Evolutionary conservation across 1,139 yeast species (phyloP), one percentile per base, ranked within the genome.

Genomic region (Torulaspora pretoriensis): DNA sequence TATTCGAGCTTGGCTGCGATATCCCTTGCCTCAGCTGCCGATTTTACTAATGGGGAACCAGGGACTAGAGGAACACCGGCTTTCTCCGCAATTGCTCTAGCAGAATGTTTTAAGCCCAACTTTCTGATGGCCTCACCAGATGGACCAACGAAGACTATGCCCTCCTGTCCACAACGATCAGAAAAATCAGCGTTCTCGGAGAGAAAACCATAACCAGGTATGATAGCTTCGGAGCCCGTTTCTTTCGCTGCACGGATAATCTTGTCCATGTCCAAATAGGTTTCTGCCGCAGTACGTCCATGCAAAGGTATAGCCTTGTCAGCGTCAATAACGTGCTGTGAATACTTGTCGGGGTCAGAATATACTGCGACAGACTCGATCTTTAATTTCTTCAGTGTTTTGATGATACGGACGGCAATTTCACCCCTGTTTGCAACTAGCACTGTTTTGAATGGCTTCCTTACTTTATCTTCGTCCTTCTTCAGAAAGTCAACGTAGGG

Each of bases 361-460:
- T 85, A 92, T 38, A 92, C 83, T 2, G 97, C 94, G 53, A 92
- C 82, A 0, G 96, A 72, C 56, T 74, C 77, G 55, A 92, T 86
- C 3, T 81, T 80, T 57, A 90, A 67, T 64, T 82, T 83, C 65
- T 86, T 87, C 61, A 90, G 73, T 7, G 98, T 90, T 63, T 78
- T 83, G 61, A 90, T 87, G 55, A 92, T 86, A 63, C 98, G 75
- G 28, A 89, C 97, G 3, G 98, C 97, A 60, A 92, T 92, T 69
- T 92, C 98, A 64, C 98, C 98, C 69, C 98, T 80, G 71, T 92
- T 92, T 29, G 98, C 97, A 45, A 92, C 95, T 49, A 92, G 74
- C 10, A 92, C 96, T 9, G 86, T 78, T 36, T 81, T 74, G 68
- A 90, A 90, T 0, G 92, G 95, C 64, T 77, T 79, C 56, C 50